Base-by-base conservation (phyloP, 2,329 filamentous ascomycete genomes). In the Ophiostoma ulmi region DNA sequence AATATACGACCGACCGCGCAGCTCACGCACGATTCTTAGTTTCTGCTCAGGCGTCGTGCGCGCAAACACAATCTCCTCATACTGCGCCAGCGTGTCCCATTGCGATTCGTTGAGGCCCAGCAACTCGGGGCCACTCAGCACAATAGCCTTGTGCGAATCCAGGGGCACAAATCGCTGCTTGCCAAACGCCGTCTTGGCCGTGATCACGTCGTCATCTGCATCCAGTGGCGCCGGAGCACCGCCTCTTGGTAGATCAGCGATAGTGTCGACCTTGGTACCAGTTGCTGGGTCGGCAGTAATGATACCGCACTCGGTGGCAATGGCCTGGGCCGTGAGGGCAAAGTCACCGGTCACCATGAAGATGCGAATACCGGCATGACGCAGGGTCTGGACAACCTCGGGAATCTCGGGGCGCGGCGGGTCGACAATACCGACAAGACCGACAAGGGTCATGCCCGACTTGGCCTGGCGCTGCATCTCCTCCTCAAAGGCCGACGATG, bases 341-440 rank as follows among this genome's bases (percentile, higher is more conserved):
- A 91, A 93, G 76, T 94, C 91, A 11, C 91, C 90, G 1, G 91
- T 94, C 0, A 93, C 91, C 91, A 94, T 94, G 78, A 91, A 90
- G 39, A 93, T 88, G n/a, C 88, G 83, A 70, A 94, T 90, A 1
- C 90, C 89, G 4, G 91, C 91, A 1, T 86, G 83, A 14, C 90
- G 85, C 20, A 93, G 82, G 0, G 85, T 91, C n/a, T 81, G 80
- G 61, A 92, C 86, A 0, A 90, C 87, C 2, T 84, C 85, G 0
- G 85, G 87, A 4, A 92, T 92, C 77, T 94, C 91, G 0, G 88
- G 85, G 0, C 91, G 88, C 70, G 91, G 88, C 1, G 92, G 92
- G 74, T 94, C 92, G 69, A 93, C 91, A 41, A 95, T 88, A 58
- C 90, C 91, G 36, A 93, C 87, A 4, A 96, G 80, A 17, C 92